Evolutionary conservation across 371 early-diverging fungal genomes (phyloP), one percentile per base, ranked within the genome.

Genomic region (Mortierella sp.): DNA sequence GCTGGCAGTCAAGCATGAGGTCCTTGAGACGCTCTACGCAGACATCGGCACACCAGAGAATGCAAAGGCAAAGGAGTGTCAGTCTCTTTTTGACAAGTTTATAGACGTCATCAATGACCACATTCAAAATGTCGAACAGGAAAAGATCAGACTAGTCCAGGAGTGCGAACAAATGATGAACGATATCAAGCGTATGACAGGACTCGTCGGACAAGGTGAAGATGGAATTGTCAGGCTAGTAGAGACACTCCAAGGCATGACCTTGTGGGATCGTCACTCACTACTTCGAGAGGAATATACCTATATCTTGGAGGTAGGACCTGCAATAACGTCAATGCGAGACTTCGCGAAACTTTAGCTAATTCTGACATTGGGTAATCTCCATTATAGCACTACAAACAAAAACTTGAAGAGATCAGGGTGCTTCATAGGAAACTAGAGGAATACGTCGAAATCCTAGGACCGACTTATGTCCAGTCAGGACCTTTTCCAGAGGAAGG

Each of bases 91-190:
- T 32, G 76, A 76, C 55, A 63, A 69, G 22, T 58, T 75, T 58
- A 24, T 81, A 13, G 67, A 16, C 4, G 60, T 67, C 57, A 63
- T 81, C 47, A 62, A 67, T 50, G 67, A 66, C 19, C 76, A 76
- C 33, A 72, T 76, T 57, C 45, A 43, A 13, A 38, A 72, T 9
- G 77, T 94, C 28, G 82, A 89, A 38, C 72, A 84, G 28, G 90
- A 92, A 58, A 91, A 93, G 67, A 84, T 85, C 45, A 90, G 91
- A 10, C 65, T 94, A 7, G 87, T 87, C 22, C 89, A 90, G 43
- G 88, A 89, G 50, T 90, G 91, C 2, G 93, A 93, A 65, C 85
- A 77, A 38, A 86, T 86, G 40, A 63, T 91, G 61, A 86, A 88
- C 24, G 88, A 88, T 68, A 87, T 88, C 36, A 85, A 86, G 55